These are phyloP conservation scores for Colletotrichum musae DNA, from an alignment of 2,329 filamentous ascomycete species.

Conservation along the genomic window DNA sequence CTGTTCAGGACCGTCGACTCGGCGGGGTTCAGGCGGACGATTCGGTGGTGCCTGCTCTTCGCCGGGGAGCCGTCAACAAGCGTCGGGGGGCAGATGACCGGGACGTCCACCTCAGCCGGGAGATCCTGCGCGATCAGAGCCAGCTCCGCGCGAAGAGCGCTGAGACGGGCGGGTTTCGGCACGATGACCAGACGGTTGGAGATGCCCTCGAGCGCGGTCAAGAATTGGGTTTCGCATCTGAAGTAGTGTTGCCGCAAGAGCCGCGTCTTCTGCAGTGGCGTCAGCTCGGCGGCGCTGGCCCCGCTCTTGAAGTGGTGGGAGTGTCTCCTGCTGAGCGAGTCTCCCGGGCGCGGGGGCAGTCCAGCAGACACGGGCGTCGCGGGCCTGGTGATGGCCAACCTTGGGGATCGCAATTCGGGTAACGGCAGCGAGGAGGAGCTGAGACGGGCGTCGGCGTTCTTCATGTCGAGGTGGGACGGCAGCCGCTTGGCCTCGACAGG, in stretches of 20 bases:
- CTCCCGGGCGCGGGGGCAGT: constrained; percentile 59
- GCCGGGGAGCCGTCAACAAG: constrained; percentile 81
- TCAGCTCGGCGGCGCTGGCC: constrained; percentile 73
- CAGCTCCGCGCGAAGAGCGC: constrained; percentile 84
- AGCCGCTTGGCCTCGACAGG: constrained; percentile 56
- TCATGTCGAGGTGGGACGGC: constrained; percentile 66
- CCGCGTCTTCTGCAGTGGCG: constrained; percentile 76
- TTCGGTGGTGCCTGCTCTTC: constrained; percentile 84
- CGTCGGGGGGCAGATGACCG: constrained; percentile 83
- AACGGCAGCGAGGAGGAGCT: constrained; percentile 79
- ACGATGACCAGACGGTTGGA: constrained; percentile 88
- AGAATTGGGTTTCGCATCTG: constrained; percentile 83
- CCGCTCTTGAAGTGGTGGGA: constrained; percentile 72
- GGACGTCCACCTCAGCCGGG: constrained; percentile 87
- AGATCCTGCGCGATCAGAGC: constrained; percentile 86
- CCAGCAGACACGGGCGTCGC: constrained; percentile 72
- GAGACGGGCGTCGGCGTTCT: constrained; percentile 71
- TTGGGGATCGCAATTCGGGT: constrained; percentile 71
- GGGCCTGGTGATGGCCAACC: constrained; percentile 63
- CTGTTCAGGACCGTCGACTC: constrained; percentile 90
- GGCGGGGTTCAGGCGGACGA: constrained; percentile 86
- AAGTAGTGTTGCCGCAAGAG: constrained; percentile 87
- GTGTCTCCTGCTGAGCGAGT: constrained; percentile 70
- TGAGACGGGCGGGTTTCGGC: constrained; percentile 85
- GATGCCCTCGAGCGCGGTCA: constrained; percentile 85